Evolutionary conservation across 805 yeast genomes (phyloP).

Genomic region (Candida saitoana): DNA sequence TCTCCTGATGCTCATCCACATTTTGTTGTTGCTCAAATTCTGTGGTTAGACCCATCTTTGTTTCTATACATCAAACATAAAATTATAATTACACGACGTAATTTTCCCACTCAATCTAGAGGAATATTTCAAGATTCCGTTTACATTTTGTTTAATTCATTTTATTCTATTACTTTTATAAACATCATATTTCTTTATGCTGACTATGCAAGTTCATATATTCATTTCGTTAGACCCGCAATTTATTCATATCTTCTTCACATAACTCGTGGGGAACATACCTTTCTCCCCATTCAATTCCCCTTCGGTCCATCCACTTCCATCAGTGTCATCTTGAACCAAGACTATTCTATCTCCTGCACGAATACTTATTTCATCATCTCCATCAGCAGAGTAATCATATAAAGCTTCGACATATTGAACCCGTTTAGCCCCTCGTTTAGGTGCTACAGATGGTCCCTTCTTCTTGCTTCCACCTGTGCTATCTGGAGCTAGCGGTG

Average conservation of each 20-base stretch:
- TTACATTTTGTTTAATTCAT: no score
- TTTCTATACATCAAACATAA: no score
- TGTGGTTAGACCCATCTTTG: no score
- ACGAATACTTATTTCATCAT: constrained; percentile 67
- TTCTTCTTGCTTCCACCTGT: constrained; percentile 33
- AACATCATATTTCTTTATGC: no score
- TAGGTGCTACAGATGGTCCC: constrained; percentile 81
- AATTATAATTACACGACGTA: no score
- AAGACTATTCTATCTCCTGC: constrained; percentile 74
- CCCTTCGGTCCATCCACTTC: constrained; percentile 96
- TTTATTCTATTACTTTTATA: no score
- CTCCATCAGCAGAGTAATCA: constrained; percentile 73
- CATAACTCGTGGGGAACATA: constrained; percentile 69
- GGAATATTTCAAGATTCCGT: no score
- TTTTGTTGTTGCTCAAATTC: no score
- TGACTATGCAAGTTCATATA: no score
- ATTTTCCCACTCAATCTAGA: no score
- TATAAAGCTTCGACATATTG: constrained; percentile 66
- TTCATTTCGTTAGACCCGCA: no score
- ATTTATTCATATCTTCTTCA: constrained; percentile 37
- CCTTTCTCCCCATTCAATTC: constrained; percentile 44
- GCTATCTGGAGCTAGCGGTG: constrained; percentile 7
- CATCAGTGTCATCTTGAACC: constrained; percentile 52
- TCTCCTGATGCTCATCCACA: no score
- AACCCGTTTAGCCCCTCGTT: constrained; percentile 63